A percentile compares a stretch with the other conserved stretches of the same genome.
These are phyloP conservation scores for Vaucheria bursata DNA, from an alignment of 352 stramenopile genomes.

Conservation along the genomic window DNA sequence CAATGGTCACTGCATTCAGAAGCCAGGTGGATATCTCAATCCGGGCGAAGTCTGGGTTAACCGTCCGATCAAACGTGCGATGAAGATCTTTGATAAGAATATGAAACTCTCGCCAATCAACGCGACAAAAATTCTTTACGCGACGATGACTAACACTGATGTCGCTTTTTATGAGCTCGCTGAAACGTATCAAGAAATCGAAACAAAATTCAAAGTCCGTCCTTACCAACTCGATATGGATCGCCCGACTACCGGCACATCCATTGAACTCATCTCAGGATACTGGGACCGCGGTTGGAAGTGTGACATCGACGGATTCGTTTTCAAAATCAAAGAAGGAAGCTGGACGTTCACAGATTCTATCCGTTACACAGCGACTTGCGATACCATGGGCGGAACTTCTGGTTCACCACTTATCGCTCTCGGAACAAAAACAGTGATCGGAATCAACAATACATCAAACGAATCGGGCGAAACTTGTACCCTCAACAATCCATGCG, in stretches of 20 bases:
- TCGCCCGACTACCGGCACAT: not conserved
- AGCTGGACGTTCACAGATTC: not conserved
- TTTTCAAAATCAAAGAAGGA: not conserved
- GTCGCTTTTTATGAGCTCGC: not conserved
- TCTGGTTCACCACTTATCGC: not conserved
- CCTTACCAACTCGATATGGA: not conserved
- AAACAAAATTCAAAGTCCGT: not conserved
- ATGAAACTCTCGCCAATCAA: not conserved
- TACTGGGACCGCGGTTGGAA: not conserved
- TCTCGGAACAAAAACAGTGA: not conserved
- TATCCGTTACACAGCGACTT: not conserved
- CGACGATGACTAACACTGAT: not conserved
- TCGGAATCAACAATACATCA: not conserved
- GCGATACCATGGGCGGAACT: not conserved
- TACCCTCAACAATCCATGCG: not conserved
- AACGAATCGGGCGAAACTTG: not conserved
- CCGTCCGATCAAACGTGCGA: not conserved
- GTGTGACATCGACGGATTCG: not conserved
- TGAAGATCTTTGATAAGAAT: not conserved
- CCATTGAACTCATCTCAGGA: not conserved
- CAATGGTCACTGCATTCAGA: not conserved
- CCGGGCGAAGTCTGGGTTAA: not conserved
- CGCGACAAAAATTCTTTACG: not conserved
- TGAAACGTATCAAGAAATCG: not conserved
- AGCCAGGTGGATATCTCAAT: not conserved